Evolutionary conservation across 345 rosid species (phyloP), one percentile per base, ranked within the genome.

Genomic region (Gossypium arboreum): DNA sequence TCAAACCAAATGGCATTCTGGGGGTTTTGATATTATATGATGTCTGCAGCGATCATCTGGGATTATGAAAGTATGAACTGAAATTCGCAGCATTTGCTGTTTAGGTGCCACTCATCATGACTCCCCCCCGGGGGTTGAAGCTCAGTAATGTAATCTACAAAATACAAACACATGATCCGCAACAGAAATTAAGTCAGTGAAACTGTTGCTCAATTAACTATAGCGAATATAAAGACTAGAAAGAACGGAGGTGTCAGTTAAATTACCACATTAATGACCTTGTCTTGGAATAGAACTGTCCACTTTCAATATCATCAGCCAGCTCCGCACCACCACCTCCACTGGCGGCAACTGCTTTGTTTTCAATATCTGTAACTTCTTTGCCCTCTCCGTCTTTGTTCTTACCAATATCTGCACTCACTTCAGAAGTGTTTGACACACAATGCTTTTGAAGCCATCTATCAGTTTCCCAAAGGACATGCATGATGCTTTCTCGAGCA

Each of bases 391-490:
- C 79, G 59, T 83, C 85, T 73, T 85, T 77, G 51, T 54, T 22
- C 2, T 81, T 59, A 39, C 81, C 83, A 15, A 82, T 79, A 78
- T 78, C 90, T 22, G 83, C 72, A 29, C 80, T 87, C 16, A 45
- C 84, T 77, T 88, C 85, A 61, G 91, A 79, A 56, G 80, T 71
- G 82, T 86, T 89, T 41, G 90, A 72, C 68, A 89, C 86, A 20
- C 99, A 93, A 80, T 90, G 85, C 78, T 93, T 93, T 78, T 88
- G 89, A 60, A 95, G 90, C 99, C 99, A 95, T 68, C 97, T 86
- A 77, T 95, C 98, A 22, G 94, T 91, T 88, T 95, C 99, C 99
- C 99, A 95, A 18, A 95, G 90, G 45, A 87, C 97, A 81, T 95
- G 99, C 99, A 93, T 90, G 75, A 95, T 93, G 86, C 99, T 95